A percentile compares a stretch with the other conserved stretches of the same genome.
phyloP scores from a whole-genome alignment of 1,139 yeast genomes.

The Entelexis sorbosivorans region DNA sequence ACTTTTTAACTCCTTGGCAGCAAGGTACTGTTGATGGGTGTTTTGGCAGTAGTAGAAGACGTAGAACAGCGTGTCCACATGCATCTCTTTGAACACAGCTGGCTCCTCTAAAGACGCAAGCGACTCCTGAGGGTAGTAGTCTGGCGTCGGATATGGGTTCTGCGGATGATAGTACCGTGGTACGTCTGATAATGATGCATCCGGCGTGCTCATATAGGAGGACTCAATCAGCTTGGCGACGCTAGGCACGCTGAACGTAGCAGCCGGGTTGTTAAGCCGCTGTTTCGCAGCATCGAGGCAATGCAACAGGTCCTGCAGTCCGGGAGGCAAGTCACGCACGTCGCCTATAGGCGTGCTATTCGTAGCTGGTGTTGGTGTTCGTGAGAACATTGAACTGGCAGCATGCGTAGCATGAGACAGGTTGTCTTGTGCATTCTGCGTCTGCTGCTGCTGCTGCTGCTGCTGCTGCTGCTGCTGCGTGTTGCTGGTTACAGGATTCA shows the following conservation, averaged over 20 bases:
- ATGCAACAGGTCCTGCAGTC: constrained; percentile 39
- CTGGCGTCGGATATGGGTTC: constrained; percentile 80
- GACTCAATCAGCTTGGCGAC: constrained; percentile 55
- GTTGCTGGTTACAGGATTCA: background rate
- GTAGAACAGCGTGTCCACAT: constrained; percentile 80
- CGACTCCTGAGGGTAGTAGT: constrained; percentile 89
- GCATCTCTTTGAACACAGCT: constrained; percentile 55
- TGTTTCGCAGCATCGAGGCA: constrained; percentile 39
- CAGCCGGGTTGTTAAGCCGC: constrained; percentile 42
- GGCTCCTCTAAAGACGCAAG: constrained; percentile 35
- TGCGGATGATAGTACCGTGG: constrained; percentile 75
- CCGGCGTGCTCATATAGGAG: constrained; percentile 83
- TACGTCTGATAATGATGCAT: constrained; percentile 78
- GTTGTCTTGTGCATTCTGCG: constrained; percentile 7
- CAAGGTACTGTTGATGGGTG: constrained; percentile 61
- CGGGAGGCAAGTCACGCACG: constrained; percentile 36
- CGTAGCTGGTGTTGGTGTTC: background rate
- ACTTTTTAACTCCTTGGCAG: constrained; percentile 69
- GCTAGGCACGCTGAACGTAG: constrained; percentile 35
- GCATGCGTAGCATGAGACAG: constrained; percentile 8
- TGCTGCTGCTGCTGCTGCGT: constrained; percentile 1
- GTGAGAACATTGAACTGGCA: background rate
- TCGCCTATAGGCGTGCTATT: constrained; percentile 5
- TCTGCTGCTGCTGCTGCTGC: constrained; percentile 16
- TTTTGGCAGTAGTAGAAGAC: constrained; percentile 77